phyloP scores from a whole-genome alignment of 768 basidiomycete species.

The Lactarius sanguifluus region DNA sequence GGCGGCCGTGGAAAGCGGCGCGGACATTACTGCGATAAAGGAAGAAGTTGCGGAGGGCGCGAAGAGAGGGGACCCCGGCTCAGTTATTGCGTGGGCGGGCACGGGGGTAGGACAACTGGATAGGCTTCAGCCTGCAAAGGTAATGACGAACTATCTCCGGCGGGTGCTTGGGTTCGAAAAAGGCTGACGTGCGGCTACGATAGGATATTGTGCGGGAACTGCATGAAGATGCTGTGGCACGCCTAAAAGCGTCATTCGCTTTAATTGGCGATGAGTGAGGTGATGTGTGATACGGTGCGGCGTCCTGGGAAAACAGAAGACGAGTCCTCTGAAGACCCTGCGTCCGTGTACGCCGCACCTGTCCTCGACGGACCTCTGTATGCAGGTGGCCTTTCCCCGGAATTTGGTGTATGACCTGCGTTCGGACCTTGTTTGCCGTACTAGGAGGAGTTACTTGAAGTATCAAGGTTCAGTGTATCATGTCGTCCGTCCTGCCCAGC shows the following conservation, averaged over 20 bases:
- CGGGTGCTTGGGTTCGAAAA: neutral
- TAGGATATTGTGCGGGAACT: constrained; percentile 35
- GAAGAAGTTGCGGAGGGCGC: constrained; percentile 32
- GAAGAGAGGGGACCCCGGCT: constrained; percentile 32
- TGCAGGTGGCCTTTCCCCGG: neutral
- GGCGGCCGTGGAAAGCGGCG: constrained; percentile 20
- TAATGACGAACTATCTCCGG: constrained; percentile 19
- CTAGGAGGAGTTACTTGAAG: neutral
- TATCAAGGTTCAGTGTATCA: constrained; percentile 19
- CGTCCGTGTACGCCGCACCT: constrained; percentile 3
- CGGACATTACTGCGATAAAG: constrained; percentile 13
- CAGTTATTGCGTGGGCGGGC: constrained; percentile 40
- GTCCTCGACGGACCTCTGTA: neutral
- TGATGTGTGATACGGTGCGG: constrained; percentile 5
- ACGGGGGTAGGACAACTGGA: constrained; percentile 36
- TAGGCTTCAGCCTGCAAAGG: constrained; percentile 35
- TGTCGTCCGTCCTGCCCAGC: neutral
- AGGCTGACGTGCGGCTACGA: constrained; percentile 10
- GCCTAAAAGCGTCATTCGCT: constrained; percentile 28
- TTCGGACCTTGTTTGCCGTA: constrained; percentile 3
- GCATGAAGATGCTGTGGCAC: constrained; percentile 30
- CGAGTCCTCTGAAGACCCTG: neutral
- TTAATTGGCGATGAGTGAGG: constrained; percentile 12
- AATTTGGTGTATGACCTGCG: constrained; percentile 3
- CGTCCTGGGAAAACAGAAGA: constrained; percentile 18